These are phyloP conservation scores for Metschnikowia koreensis DNA, from an alignment of 805 yeast species.

Conservation along the genomic window DNA sequence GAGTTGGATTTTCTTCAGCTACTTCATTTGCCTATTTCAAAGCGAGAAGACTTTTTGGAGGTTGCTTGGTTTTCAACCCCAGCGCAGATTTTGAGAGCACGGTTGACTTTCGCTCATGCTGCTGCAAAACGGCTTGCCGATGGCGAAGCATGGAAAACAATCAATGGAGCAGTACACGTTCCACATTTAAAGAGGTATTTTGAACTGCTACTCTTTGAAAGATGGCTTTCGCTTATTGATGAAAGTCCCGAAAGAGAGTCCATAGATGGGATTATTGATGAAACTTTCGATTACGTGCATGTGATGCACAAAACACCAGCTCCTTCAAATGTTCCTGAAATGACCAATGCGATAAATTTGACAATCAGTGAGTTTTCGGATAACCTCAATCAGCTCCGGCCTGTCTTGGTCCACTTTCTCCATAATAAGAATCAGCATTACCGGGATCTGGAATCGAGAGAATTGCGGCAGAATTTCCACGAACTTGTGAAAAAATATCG, in stretches of 20 bases:
- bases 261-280: not conserved
- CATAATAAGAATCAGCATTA: not conserved
- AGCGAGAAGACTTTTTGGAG: not conserved
- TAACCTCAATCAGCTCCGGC: not conserved
- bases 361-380: not conserved
- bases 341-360: not conserved
- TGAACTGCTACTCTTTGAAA: conserved; percentile 6
- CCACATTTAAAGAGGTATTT: conserved; percentile 1
- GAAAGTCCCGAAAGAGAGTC: not conserved
- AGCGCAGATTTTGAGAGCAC: not conserved
- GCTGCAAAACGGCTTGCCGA: not conserved
- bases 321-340: too few relatives aligned
- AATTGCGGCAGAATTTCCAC: not conserved
- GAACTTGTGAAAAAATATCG: not conserved
- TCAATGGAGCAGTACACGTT: not conserved
- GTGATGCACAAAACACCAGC: not conserved
- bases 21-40: too few relatives aligned
- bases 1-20: too few relatives aligned
- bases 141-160: not conserved
- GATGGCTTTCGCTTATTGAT: conserved; percentile 1
- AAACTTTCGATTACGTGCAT: not conserved
- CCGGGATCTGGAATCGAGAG: not conserved
- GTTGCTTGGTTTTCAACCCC: not conserved
- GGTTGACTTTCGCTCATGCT: not conserved
- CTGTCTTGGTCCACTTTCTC: not conserved